Percentiles rank a stretch among this genome's conserved stretches.
Conservation (phyloP, 495 filamentous ascomycete genomes). For the Barbatosphaeria neglecta region DNA sequence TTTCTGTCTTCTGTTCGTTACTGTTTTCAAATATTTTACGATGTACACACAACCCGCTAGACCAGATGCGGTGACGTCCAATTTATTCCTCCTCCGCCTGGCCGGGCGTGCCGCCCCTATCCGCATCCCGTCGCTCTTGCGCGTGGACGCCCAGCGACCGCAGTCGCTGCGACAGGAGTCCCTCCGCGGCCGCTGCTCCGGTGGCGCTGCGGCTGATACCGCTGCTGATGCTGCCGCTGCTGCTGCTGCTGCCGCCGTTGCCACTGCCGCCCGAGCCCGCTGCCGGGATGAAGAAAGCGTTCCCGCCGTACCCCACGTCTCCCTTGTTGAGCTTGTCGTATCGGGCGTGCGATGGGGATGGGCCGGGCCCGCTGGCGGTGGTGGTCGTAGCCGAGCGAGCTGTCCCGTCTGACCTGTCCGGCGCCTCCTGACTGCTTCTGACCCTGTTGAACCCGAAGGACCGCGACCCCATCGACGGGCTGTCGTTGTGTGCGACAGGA, state of each 20-base stretch:
- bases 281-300: conserved; percentile 26
- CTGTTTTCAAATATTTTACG: too few species aligned
- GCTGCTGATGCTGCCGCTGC: too few species aligned
- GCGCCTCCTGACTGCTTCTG: conserved; percentile 12
- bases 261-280: not conserved
- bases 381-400: conserved; percentile 5
- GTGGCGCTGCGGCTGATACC: conserved; percentile 11
- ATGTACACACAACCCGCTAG: too few species aligned
- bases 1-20: too few species aligned
- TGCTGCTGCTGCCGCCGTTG: not conserved
- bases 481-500: too few species aligned
- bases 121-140: conserved; percentile 6
- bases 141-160: conserved; percentile 27
- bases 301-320: conserved; percentile 55
- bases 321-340: conserved; percentile 60
- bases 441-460: conserved; percentile 13
- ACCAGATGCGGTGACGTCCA: too few species aligned
- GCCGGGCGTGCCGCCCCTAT: not conserved
- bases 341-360: conserved; percentile 5
- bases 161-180: conserved; percentile 33
- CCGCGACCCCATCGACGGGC: not conserved
- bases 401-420: conserved; percentile 11
- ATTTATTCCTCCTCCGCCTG: not conserved
- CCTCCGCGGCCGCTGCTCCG: conserved; percentile 20
- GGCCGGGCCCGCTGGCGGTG: conserved; percentile 1